Percentiles rank a stretch among this genome's conserved stretches.
Conservation (phyloP, 257 asterid species). For the Apocynum venetum region DNA sequence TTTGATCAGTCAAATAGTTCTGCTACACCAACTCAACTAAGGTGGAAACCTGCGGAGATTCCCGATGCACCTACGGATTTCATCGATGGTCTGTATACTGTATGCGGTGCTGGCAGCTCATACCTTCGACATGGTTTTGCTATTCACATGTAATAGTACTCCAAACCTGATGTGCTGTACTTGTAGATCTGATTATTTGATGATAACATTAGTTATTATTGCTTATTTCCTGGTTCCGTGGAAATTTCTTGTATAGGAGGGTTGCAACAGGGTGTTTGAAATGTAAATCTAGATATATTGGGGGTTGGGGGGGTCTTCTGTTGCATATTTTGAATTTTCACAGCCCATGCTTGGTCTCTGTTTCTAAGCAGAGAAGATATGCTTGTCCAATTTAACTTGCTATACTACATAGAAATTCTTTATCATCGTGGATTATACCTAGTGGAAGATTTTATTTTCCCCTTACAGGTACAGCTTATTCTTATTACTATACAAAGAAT, state of each 20-base stretch:
- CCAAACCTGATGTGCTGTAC: constrained; percentile 4
- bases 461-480: neutral
- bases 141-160: constrained; percentile 73
- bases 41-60: constrained; percentile 81
- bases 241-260: neutral
- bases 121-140: constrained; percentile 94
- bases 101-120: constrained; percentile 98
- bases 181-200: neutral
- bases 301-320: neutral
- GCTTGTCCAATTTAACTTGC: neutral
- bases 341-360: neutral
- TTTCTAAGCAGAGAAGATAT: neutral
- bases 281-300: neutral
- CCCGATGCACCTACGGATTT: constrained; percentile 74
- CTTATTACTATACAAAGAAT: neutral
- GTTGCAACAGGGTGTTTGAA: neutral
- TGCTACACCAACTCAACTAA: constrained; percentile 86
- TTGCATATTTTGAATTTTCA: neutral
- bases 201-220: neutral
- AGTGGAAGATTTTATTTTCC: neutral
- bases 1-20: constrained; percentile 69
- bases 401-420: neutral
- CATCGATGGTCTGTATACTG: constrained; percentile 76
- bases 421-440: neutral
- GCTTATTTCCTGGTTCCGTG: neutral